A percentile compares a stretch with the other conserved stretches of the same genome.
phyloP scores from a whole-genome alignment of 192 early-diverging fungal species.

The Umbelopsis vinacea region DNA sequence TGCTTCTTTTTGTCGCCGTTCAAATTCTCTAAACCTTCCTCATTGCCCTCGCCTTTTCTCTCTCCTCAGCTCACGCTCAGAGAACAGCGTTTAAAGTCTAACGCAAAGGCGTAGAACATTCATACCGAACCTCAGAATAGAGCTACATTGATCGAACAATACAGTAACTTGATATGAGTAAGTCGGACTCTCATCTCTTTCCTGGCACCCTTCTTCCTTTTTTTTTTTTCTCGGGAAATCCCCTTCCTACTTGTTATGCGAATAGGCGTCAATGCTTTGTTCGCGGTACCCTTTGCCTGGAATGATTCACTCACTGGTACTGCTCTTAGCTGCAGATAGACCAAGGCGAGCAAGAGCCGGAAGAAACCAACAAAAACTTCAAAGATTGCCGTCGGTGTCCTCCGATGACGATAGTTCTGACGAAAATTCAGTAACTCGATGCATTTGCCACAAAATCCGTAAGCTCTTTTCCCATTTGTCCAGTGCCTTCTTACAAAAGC shows the following conservation, averaged over 20 bases:
- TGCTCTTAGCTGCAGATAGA: conserved; percentile 17
- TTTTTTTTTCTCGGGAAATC: too few relatives aligned
- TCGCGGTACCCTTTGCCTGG: background rate
- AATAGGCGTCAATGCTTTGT: background rate
- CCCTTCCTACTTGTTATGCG: background rate
- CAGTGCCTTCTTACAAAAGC: conserved; percentile 2
- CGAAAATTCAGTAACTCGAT: conserved; percentile 52
- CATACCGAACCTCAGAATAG: too few relatives aligned
- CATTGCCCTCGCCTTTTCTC: background rate
- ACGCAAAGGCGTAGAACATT: too few relatives aligned
- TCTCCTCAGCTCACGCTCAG: background rate
- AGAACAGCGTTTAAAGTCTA: background rate
- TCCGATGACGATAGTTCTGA: conserved; percentile 54
- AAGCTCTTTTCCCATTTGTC: conserved; percentile 30
- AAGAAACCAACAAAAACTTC: conserved; percentile 15
- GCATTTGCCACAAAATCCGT: conserved; percentile 57
- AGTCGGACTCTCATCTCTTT: too few relatives aligned
- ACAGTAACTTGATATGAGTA: too few relatives aligned
- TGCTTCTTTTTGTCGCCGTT: conserved; percentile 14
- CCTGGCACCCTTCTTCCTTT: too few relatives aligned
- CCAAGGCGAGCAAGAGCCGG: conserved; percentile 13
- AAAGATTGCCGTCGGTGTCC: conserved; percentile 11
- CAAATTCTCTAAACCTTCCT: conserved; percentile 11
- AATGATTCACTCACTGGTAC: background rate
- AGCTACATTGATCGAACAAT: too few relatives aligned